A percentile compares a stretch with the other conserved stretches of the same genome.
Evolutionary conservation across 2,329 filamentous ascomycete genomes (phyloP).

Genomic region (Trichoderma sp.): DNA sequence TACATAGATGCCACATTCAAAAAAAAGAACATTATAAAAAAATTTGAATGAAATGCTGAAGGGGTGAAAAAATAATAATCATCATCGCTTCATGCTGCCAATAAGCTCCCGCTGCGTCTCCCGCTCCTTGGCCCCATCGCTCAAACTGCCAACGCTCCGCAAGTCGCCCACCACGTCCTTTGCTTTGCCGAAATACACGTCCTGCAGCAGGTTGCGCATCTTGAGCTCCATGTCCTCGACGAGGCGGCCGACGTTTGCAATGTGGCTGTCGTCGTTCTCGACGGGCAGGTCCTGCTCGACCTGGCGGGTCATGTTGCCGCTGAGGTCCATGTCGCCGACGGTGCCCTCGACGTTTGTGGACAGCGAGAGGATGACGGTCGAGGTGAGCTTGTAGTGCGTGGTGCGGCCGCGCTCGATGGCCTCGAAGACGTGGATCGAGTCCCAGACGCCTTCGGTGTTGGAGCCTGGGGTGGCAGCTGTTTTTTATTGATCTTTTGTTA

Average conservation of each 20-base stretch:
- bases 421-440: conserved; percentile 98
- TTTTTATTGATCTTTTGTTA: not conserved
- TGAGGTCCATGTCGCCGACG: conserved; percentile 86
- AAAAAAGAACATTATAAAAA: not conserved
- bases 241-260: conserved; percentile 89
- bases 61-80: not conserved
- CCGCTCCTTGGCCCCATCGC: conserved; percentile 80
- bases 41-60: not conserved
- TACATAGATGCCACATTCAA: not conserved
- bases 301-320: conserved; percentile 97
- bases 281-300: conserved; percentile 89
- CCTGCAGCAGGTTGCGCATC: conserved; percentile 97
- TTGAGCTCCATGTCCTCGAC: conserved; percentile 99
- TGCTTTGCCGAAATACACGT: conserved; percentile 99
- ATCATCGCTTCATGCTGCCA: conserved; percentile 57
- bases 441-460: conserved; percentile 82
- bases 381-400: conserved; percentile 97
- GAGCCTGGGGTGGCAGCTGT: conserved; percentile 67
- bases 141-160: conserved; percentile 81
- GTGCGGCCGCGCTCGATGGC: conserved; percentile 88
- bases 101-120: conserved; percentile 91
- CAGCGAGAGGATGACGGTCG: conserved; percentile 91
- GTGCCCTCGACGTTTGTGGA: conserved; percentile 58
- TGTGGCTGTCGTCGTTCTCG: conserved; percentile 88
- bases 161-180: conserved; percentile 97